Evolutionary conservation across 345 rosid genomes (phyloP).

Genomic region (Rhodomyrtus tomentosa): DNA sequence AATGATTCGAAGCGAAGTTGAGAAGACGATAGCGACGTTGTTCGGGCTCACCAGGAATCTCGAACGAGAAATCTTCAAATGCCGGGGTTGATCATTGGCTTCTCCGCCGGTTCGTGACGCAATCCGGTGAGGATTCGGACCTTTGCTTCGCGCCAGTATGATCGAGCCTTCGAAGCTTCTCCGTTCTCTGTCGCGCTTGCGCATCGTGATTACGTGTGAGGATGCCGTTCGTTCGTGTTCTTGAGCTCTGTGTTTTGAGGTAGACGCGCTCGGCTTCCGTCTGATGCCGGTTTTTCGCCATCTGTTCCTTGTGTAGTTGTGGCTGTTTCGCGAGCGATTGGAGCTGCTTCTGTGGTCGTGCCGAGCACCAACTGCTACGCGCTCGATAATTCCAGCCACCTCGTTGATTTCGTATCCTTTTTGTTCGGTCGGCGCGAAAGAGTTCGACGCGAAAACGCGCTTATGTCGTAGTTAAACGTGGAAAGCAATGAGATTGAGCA

Average conservation of each 20-base stretch:
- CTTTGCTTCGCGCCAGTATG: neutral
- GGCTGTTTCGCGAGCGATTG: slow-evolving; percentile 5
- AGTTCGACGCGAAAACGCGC: neutral
- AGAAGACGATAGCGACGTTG: too few relatives aligned
- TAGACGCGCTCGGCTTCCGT: neutral
- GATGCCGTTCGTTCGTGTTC: neutral
- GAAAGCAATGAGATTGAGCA: neutral
- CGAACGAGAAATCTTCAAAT: too few relatives aligned
- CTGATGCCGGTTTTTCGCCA: neutral
- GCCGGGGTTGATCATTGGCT: too few relatives aligned
- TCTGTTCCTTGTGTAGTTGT: neutral
- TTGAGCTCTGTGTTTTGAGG: neutral
- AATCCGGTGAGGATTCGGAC: neutral
- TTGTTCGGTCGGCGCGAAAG: neutral
- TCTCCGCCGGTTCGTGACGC: too few relatives aligned
- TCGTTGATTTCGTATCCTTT: slow-evolving; percentile 92
- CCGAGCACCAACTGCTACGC: slow-evolving; percentile 76
- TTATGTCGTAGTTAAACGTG: neutral
- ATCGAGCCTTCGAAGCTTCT: neutral
- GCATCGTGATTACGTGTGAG: neutral
- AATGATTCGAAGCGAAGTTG: too few relatives aligned
- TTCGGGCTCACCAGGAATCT: too few relatives aligned
- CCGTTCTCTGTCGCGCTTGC: neutral
- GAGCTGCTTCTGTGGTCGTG: slow-evolving; percentile 33
- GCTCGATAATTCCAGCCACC: slow-evolving; percentile 78